Evolutionary conservation across 1,139 yeast species (phyloP).

Genomic region (Yamadazyma siamensis): DNA sequence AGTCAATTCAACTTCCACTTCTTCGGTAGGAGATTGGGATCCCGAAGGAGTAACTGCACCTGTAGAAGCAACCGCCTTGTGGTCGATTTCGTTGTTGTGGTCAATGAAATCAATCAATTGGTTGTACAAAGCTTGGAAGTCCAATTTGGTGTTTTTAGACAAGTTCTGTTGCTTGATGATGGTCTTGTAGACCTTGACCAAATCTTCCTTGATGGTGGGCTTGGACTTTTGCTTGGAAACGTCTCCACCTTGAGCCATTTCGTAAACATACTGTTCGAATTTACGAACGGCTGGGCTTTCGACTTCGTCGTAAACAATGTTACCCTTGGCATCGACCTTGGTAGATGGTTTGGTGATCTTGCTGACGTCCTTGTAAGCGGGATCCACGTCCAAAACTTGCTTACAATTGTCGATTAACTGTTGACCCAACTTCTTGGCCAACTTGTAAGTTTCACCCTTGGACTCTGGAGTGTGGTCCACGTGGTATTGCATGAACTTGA

Average conservation of each 20-base stretch:
- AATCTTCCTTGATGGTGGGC: conserved; percentile 81
- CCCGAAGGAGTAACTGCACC: conserved; percentile 40
- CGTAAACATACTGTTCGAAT: conserved; percentile 91
- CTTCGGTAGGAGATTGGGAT: conserved; percentile 44
- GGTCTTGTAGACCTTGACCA: conserved; percentile 80
- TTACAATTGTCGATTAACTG: conserved; percentile 94
- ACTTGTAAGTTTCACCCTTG: conserved; percentile 84
- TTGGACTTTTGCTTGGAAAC: conserved; percentile 59
- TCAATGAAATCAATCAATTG: conserved; percentile 75
- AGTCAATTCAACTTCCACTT: conserved; percentile 44
- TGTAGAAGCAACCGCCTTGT: conserved; percentile 33
- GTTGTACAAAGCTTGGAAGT: conserved; percentile 77
- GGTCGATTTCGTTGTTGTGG: conserved; percentile 61
- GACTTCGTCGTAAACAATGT: conserved; percentile 75
- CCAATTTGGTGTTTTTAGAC: conserved; percentile 61
- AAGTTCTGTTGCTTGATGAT: conserved; percentile 67
- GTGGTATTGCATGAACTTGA: conserved; percentile 96
- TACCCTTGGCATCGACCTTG: conserved; percentile 82
- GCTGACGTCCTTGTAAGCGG: conserved; percentile 92
- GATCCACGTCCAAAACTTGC: conserved; percentile 76
- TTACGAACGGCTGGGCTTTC: conserved; percentile 91
- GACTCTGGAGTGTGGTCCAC: conserved; percentile 87
- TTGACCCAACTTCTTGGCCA: conserved; percentile 86
- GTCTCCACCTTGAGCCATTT: conserved; percentile 95
- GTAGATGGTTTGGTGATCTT: conserved; percentile 96